These are phyloP conservation scores for Ustilago tritici DNA, from an alignment of 1,284 basidiomycete genomes.

Conservation along the genomic window DNA sequence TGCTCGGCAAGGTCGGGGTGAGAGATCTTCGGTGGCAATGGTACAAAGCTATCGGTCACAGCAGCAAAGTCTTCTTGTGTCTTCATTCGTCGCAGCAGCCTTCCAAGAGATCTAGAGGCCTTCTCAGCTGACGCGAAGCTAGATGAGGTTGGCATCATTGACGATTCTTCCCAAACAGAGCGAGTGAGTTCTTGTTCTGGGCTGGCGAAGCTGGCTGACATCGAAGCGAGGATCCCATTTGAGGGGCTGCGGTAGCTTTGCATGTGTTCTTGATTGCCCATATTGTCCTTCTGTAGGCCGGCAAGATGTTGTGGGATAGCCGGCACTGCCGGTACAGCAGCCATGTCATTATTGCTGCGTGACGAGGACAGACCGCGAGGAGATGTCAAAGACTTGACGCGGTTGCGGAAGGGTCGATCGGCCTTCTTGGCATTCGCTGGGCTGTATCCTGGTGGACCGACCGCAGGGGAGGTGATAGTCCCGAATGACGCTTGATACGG, in stretches of 20 bases:
- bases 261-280: conserved; percentile 1
- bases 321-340: conserved; percentile 23
- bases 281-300: background rate
- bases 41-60: conserved; percentile 19
- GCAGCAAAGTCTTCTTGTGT: conserved; percentile 18
- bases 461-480: conserved; percentile 8
- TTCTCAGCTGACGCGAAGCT: conserved; percentile 31
- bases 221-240: background rate
- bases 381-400: conserved; percentile 42
- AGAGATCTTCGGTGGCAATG: conserved; percentile 23
- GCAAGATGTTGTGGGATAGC: conserved; percentile 18
- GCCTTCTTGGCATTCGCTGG: conserved; percentile 6
- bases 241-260: conserved; percentile 2
- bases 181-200: conserved; percentile 11
- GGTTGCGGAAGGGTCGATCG: conserved; percentile 21
- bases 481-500: conserved; percentile 1
- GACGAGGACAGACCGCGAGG: conserved; percentile 21
- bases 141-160: conserved; percentile 11
- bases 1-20: conserved; percentile 23
- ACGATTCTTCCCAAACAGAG: conserved; percentile 39
- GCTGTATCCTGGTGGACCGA: background rate
- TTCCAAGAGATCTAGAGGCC: conserved; percentile 21
- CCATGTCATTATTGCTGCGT: conserved; percentile 23
- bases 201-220: conserved; percentile 12
- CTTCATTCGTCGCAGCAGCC: conserved; percentile 29